Evolutionary conservation across 2,329 filamentous ascomycete genomes (phyloP).

Genomic region (Diaporthe sp.): DNA sequence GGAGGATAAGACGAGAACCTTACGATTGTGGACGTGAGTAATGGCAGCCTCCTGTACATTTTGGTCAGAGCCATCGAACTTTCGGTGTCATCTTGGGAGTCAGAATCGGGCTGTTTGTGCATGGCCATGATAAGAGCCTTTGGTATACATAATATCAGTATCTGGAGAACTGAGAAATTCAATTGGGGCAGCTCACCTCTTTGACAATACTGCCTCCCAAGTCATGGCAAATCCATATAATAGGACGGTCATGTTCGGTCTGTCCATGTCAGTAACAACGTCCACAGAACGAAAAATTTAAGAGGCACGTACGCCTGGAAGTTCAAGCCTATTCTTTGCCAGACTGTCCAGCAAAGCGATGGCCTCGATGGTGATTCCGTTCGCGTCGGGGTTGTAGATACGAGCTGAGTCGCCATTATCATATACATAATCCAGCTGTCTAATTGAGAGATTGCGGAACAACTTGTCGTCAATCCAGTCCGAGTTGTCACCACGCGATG

Average conservation of each 20-base stretch:
- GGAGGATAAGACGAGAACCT: not conserved
- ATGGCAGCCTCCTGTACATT: not conserved
- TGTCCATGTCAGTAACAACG: not conserved
- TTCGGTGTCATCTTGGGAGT: not conserved
- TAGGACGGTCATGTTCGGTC: not conserved
- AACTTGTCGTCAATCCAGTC: not conserved
- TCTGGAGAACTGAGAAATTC: not conserved
- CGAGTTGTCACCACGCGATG: not conserved
- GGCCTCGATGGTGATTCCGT: not conserved
- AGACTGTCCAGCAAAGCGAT: not conserved
- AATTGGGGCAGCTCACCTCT: not conserved
- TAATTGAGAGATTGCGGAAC: not conserved
- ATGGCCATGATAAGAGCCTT: not conserved
- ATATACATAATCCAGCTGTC: constrained; percentile 5
- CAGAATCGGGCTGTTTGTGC: not conserved
- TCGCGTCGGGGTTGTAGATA: not conserved
- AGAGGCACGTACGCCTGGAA: not conserved
- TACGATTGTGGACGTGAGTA: not conserved
- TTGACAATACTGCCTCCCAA: constrained; percentile 23
- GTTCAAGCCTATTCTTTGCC: not conserved
- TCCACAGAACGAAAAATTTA: not conserved
- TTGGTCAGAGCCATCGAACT: not conserved
- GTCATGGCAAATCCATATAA: constrained; percentile 19
- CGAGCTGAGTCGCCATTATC: not conserved
- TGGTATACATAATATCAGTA: not conserved